A percentile compares a stretch with the other conserved stretches of the same genome.
These are phyloP conservation scores for Drechslerella stenobrocha DNA, from an alignment of 2,329 filamentous ascomycete genomes.

Conservation along the genomic window DNA sequence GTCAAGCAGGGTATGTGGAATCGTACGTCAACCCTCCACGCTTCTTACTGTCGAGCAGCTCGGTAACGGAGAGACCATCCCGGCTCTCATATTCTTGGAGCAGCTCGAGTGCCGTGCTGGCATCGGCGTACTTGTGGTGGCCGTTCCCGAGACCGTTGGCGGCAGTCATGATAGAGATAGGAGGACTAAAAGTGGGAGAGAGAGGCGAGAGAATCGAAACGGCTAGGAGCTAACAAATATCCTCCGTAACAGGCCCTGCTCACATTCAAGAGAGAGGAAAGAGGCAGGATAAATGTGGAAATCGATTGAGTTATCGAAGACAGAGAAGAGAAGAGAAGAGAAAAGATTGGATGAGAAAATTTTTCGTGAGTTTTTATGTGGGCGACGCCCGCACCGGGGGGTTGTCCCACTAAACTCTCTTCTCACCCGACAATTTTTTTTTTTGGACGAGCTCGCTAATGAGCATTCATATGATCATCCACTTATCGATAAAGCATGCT, in stretches of 20 bases:
- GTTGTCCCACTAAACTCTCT: constrained; percentile 31
- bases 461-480: neutral
- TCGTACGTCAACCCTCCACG: constrained; percentile 89
- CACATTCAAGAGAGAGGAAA: constrained; percentile 39
- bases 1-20: too few species aligned
- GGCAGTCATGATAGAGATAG: constrained; percentile 67
- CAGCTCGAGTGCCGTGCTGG: constrained; percentile 73
- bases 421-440: too few species aligned
- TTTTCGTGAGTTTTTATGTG: constrained; percentile 56
- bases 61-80: constrained; percentile 85
- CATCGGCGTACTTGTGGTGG: constrained; percentile 61
- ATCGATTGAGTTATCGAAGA: constrained; percentile 58
- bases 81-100: constrained; percentile 76
- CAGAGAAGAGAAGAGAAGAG: constrained; percentile 58
- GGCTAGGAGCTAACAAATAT: constrained; percentile 14
- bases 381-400: constrained; percentile 11
- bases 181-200: constrained; percentile 53
- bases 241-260: constrained; percentile 21
- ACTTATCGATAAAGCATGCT: constrained; percentile 7
- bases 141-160: constrained; percentile 67
- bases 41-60: constrained; percentile 85
- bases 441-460: neutral
- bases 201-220: constrained; percentile 1
- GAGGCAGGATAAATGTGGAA: constrained; percentile 51
- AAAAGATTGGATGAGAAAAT: constrained; percentile 54